Evolutionary conservation across 768 basidiomycete genomes (phyloP), one percentile per base, ranked within the genome.

Genomic region (Steccherinum ochraceum): DNA sequence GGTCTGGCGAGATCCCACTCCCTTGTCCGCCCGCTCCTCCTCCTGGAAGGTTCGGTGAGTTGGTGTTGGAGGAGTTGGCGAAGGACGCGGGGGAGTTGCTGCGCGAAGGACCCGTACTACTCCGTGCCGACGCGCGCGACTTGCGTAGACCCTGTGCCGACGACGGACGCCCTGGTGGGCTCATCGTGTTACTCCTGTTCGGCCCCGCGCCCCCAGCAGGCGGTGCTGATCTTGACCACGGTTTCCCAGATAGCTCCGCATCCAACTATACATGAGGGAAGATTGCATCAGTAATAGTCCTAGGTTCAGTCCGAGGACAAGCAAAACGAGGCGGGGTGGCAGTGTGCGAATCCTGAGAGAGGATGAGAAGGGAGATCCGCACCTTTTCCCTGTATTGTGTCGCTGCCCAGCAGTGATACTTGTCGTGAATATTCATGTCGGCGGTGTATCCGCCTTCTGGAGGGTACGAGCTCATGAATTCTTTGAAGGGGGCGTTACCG

Each of bases 311-410:
- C 4, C 12, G 25, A 23, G 46, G 39, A 49, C 51, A 49, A n/a
- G 20, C 46, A 27, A 67, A 51, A 66, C 59, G 20, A 4, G 26
- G 23, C n/a, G n/a, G n/a, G n/a, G n/a, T n/a, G n/a, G n/a, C n/a
- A n/a, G n/a, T n/a, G n/a, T n/a, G n/a, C n/a, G 12, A 5, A 4
- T 26, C 21, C 12, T 48, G 24, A 27, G 20, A 11, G 12, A 18
- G 18, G 19, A 25, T 44, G 51, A 45, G 18, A 19, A 40, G 43
- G 30, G 4, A 40, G 53, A 19, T 26, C 49, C 72, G 49, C 58
- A 89, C 93, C 77, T 96, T 99, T 67, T 93, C 90, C 40, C 89
- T 82, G 69, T 98, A 98, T 69, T 97, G 93, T 2, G 87, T 74
- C 1, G 93, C 95, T 2, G 93, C 89, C 92, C 94, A 96, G 35